Evolutionary conservation across 208 protist genomes (phyloP), one percentile per base, ranked within the genome.

Genomic region (Acanthamoeba healyi): DNA sequence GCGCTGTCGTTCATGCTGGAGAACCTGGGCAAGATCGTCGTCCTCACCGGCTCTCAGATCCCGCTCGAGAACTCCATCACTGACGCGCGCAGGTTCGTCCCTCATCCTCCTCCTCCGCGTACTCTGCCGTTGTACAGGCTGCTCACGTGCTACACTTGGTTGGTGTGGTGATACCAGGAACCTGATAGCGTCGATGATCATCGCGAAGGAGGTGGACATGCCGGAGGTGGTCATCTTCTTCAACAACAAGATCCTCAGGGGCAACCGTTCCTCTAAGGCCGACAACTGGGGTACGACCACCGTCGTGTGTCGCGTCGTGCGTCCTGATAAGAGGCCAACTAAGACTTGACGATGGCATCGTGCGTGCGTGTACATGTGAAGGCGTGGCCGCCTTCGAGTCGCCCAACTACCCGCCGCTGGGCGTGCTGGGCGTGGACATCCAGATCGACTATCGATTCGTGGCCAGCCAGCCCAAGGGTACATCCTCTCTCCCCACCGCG

Each of bases 401-500:
- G 67, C 67, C 67, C 38, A 77, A 77, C 67, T 77, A 40, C 38
- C 67, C 67, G 67, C 67, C 67, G 29, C 67, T 77, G 29, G 67
- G 67, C 17, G 67, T 42, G 38, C 67, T 77, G 29, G 67, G 67
- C 38, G 67, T 77, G 19, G 67, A 77, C 38, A 77, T 77, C 29
- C 67, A 77, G 17, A 77, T 77, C 38, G 67, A 77, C 38, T 77
- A 77, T 22, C n/a, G 65, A 29, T 74, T 74, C 65, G 36, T 42
- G 10, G 7, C 65, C n/a, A 74, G n/a, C 65, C 65, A 74, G 65
- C 65, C 65, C 32, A 74, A 74, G 65, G 65, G 65, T 38, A 40
- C 26, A 9, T 2, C 10, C 65, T 17, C 29, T 29, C 65, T 17
- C 12, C 36, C 4, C 2, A 10, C 38, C 0, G 10, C 65, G 2